A percentile compares a stretch with the other conserved stretches of the same genome.
phyloP scores from a whole-genome alignment of 169 alveolate species.

The Cryptosporidium ryanae region DNA sequence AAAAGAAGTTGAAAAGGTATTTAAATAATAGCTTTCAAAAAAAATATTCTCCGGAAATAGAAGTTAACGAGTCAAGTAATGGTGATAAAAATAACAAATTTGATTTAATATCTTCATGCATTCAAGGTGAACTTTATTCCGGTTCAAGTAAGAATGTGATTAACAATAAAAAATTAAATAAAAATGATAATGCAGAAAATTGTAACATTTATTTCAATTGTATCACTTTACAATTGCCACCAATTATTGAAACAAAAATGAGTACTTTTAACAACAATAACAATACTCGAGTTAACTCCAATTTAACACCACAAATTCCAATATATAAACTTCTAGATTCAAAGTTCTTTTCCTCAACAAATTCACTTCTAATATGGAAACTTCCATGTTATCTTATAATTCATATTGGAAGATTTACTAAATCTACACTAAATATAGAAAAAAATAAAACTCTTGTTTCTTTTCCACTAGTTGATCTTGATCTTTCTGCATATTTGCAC shows the following conservation, averaged over 20 bases:
- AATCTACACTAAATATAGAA: constrained; percentile 95
- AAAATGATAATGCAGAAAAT: background rate
- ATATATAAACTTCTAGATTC: constrained; percentile 44
- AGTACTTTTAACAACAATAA: background rate
- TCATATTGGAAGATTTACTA: constrained; percentile 93
- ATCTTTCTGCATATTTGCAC: constrained; percentile 80
- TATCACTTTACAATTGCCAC: constrained; percentile 27
- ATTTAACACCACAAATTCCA: constrained; percentile 30
- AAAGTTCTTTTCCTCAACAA: constrained; percentile 26
- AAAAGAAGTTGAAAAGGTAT: constrained; percentile 28
- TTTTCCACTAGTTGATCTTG: constrained; percentile 94
- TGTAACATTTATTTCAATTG: background rate
- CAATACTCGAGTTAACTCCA: background rate
- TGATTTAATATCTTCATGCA: constrained; percentile 28
- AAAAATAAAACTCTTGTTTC: constrained; percentile 99
- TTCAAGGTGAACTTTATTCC: constrained; percentile 31
- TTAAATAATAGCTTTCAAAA: constrained; percentile 9
- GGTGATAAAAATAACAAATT: background rate
- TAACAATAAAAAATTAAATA: background rate
- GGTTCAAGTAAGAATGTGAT: background rate
- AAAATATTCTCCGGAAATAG: constrained; percentile 2
- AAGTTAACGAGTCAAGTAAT: background rate
- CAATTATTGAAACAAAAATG: constrained; percentile 43
- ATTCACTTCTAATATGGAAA: constrained; percentile 75
- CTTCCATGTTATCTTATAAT: constrained; percentile 92